Conservation (phyloP, 2,329 filamentous ascomycete genomes). For the Epichloe coenophiala region DNA sequence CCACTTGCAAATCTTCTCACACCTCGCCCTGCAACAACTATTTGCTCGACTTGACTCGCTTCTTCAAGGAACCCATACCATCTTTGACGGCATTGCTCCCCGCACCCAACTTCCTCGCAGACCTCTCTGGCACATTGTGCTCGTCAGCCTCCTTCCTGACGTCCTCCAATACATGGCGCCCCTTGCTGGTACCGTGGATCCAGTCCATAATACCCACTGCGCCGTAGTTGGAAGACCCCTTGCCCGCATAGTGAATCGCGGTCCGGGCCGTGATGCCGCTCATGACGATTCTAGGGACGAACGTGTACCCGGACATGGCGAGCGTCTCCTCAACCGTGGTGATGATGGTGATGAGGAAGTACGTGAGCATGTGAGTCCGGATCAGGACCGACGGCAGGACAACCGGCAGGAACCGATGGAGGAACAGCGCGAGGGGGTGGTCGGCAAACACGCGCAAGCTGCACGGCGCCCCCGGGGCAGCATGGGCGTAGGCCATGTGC, state of each 20-base stretch:
- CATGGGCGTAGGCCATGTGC: slow-evolving; percentile 36
- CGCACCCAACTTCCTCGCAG: slow-evolving; percentile 18
- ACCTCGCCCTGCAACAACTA: slow-evolving; percentile 7
- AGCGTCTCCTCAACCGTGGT: slow-evolving; percentile 54
- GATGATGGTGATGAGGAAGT: slow-evolving; percentile 49
- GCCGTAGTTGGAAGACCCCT: slow-evolving; percentile 46
- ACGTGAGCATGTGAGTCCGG: slow-evolving; percentile 60
- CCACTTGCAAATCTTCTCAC: background rate
- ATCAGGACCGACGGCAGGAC: slow-evolving; percentile 53
- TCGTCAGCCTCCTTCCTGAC: slow-evolving; percentile 42
- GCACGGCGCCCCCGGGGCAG: slow-evolving; percentile 40
- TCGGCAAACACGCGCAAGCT: slow-evolving; percentile 53
- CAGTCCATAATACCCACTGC: slow-evolving; percentile 51
- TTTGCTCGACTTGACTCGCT: slow-evolving; percentile 14
- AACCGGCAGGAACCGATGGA: slow-evolving; percentile 49
- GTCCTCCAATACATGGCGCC: slow-evolving; percentile 39
- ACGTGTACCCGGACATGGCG: slow-evolving; percentile 53
- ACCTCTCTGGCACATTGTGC: slow-evolving; percentile 33
- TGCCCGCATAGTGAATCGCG: slow-evolving; percentile 30
- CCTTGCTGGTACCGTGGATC: slow-evolving; percentile 40
- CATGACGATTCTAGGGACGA: slow-evolving; percentile 40
- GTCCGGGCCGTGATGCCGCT: slow-evolving; percentile 33
- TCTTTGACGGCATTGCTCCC: slow-evolving; percentile 17
- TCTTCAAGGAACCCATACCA: slow-evolving; percentile 18
- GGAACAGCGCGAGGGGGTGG: slow-evolving; percentile 50